Percentiles rank a stretch among this genome's conserved stretches.
These are phyloP conservation scores for Phylloporus arenicola DNA, from an alignment of 768 basidiomycete genomes.

Conservation along the genomic window DNA sequence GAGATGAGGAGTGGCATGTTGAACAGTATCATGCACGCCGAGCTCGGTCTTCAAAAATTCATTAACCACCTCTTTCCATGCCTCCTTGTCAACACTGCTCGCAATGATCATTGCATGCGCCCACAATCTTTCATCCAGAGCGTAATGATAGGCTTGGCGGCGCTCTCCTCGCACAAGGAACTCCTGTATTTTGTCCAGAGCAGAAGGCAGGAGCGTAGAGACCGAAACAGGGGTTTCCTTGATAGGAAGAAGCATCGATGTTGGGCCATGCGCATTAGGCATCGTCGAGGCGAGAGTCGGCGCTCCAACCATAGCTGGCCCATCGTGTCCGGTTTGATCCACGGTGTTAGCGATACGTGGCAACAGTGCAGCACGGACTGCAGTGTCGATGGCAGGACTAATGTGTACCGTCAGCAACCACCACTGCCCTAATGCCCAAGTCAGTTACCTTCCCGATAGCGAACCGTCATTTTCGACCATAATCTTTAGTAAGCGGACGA, in stretches of 20 bases:
- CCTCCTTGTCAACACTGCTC: slow-evolving; percentile 86
- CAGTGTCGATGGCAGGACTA: slow-evolving; percentile 63
- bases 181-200: slow-evolving; percentile 73
- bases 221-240: slow-evolving; percentile 54
- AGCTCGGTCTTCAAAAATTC: slow-evolving; percentile 83
- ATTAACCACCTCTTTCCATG: slow-evolving; percentile 86
- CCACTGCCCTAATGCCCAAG: background rate
- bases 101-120: slow-evolving; percentile 94
- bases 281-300: slow-evolving; percentile 30
- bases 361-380: slow-evolving; percentile 68
- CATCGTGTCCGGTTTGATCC: slow-evolving; percentile 20
- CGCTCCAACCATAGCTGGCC: slow-evolving; percentile 13
- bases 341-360: slow-evolving; percentile 42
- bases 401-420: slow-evolving; percentile 14
- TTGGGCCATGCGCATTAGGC: slow-evolving; percentile 14
- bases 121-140: slow-evolving; percentile 87
- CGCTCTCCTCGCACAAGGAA: slow-evolving; percentile 82
- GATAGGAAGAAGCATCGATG: slow-evolving; percentile 17
- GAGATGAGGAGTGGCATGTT: slow-evolving; percentile 9
- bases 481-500: slow-evolving; percentile 69
- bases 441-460: slow-evolving; percentile 69
- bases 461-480: slow-evolving; percentile 90
- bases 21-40: slow-evolving; percentile 33
- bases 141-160: slow-evolving; percentile 80
- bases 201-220: slow-evolving; percentile 53